A percentile compares a stretch with the other conserved stretches of the same genome.
phyloP scores from a whole-genome alignment of 208 protist species.

The Crithidia bombi region DNA sequence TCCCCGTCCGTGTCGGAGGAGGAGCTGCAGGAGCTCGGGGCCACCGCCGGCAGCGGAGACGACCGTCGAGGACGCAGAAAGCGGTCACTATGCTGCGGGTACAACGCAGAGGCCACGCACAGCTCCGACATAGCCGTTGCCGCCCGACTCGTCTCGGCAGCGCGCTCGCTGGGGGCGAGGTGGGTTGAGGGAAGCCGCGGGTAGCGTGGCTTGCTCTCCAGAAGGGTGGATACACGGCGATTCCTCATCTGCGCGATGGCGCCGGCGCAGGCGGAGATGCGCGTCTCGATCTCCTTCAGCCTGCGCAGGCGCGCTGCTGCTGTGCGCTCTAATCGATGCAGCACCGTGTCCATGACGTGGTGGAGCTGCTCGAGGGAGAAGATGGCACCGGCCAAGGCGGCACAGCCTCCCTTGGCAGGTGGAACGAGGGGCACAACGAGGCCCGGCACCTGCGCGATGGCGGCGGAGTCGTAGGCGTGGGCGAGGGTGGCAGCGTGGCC shows the following conservation, averaged over 20 bases:
- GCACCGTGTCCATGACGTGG: slow-evolving; percentile 21
- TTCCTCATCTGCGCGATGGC: slow-evolving; percentile 3
- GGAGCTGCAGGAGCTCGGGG: slow-evolving; percentile 30
- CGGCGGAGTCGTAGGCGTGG: slow-evolving; percentile 21
- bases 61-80: slow-evolving; percentile 17
- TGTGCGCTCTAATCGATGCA: slow-evolving; percentile 20
- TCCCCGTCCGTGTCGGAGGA: neutral
- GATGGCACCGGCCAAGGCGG: slow-evolving; percentile 26
- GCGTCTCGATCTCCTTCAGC: slow-evolving; percentile 8
- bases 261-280: slow-evolving; percentile 24
- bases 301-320: slow-evolving; percentile 5
- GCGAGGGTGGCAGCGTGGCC: slow-evolving; percentile 4
- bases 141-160: too few species aligned
- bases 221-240: slow-evolving; percentile 13
- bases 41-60: slow-evolving; percentile 28
- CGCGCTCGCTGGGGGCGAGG: too few species aligned
- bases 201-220: slow-evolving; percentile 29
- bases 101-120: slow-evolving; percentile 4
- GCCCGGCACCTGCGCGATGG: slow-evolving; percentile 23
- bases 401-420: slow-evolving; percentile 26
- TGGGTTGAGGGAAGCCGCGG: slow-evolving; percentile 6
- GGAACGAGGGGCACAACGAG: slow-evolving; percentile 34
- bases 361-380: slow-evolving; percentile 25
- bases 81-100: slow-evolving; percentile 12
- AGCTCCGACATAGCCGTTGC: neutral